A percentile compares a stretch with the other conserved stretches of the same genome.
Evolutionary conservation across 1,139 yeast genomes (phyloP).

Genomic region (Kodamaea fungicola): DNA sequence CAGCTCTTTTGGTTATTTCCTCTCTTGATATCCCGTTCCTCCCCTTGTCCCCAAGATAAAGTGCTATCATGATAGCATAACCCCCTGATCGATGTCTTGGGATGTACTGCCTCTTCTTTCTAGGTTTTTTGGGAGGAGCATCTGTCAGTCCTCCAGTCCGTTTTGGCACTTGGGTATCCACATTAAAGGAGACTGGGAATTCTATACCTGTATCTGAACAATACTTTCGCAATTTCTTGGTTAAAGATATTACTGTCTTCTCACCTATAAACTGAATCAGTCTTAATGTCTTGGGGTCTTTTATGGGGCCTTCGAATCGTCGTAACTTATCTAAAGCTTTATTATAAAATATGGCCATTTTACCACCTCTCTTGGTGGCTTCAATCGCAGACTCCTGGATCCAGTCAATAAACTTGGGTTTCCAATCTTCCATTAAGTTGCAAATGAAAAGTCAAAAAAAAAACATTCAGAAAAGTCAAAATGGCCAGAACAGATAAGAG

Average conservation of each 20-base stretch:
- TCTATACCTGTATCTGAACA: constrained; percentile 42
- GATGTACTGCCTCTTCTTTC: constrained; percentile 50
- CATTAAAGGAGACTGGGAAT: constrained; percentile 37
- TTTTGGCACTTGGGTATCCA: constrained; percentile 6
- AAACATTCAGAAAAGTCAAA: neutral
- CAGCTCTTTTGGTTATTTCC: constrained; percentile 55
- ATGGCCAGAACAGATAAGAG: constrained; percentile 23
- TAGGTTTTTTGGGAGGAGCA: constrained; percentile 19
- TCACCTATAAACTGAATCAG: constrained; percentile 59
- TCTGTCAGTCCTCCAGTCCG: neutral
- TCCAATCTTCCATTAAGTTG: constrained; percentile 22
- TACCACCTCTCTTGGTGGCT: constrained; percentile 36
- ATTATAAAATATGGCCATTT: constrained; percentile 42
- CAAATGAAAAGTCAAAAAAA: neutral
- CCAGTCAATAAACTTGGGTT: constrained; percentile 48
- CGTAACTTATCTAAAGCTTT: constrained; percentile 48
- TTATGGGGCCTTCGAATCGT: constrained; percentile 37
- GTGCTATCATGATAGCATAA: constrained; percentile 72
- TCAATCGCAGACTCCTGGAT: constrained; percentile 46
- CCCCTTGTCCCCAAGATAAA: constrained; percentile 51
- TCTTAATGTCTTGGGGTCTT: constrained; percentile 49
- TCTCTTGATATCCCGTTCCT: constrained; percentile 57
- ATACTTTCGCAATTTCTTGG: constrained; percentile 37
- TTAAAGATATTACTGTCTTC: constrained; percentile 50
- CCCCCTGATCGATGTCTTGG: constrained; percentile 84